These are phyloP conservation scores for Hygrophorus pudorinus DNA, from an alignment of 768 basidiomycete genomes.

Conservation along the genomic window DNA sequence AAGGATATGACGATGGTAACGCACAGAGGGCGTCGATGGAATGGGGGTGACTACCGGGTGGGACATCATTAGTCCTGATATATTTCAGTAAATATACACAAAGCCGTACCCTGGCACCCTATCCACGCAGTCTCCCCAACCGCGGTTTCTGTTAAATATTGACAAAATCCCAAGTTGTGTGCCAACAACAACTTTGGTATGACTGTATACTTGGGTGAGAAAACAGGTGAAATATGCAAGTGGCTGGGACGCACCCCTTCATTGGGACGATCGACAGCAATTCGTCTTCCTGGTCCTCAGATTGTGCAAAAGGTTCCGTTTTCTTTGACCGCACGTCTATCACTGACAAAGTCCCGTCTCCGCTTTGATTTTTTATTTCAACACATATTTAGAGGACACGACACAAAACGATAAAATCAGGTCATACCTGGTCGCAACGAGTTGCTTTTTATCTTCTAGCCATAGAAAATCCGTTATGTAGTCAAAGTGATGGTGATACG, in stretches of 20 bases:
- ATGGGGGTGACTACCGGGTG: slow-evolving; percentile 62
- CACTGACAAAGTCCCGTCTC: slow-evolving; percentile 88
- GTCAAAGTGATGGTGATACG: slow-evolving; percentile 84
- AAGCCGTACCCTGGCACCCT: slow-evolving; percentile 67
- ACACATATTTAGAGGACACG: not conserved
- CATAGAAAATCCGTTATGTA: slow-evolving; percentile 91
- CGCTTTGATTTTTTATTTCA: slow-evolving; percentile 34
- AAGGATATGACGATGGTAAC: slow-evolving; percentile 51
- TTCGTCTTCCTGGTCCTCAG: slow-evolving; percentile 95
- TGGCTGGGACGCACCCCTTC: slow-evolving; percentile 46
- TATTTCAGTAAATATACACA: not conserved
- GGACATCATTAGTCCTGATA: slow-evolving; percentile 2
- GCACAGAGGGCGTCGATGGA: slow-evolving; percentile 83
- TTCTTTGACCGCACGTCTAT: slow-evolving; percentile 85
- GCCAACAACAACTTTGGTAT: slow-evolving; percentile 78
- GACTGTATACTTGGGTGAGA: slow-evolving; percentile 27
- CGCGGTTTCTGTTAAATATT: slow-evolving; percentile 78
- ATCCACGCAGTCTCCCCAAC: slow-evolving; percentile 91
- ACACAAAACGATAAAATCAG: too few relatives aligned
- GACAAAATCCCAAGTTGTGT: slow-evolving; percentile 85
- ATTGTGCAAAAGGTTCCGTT: slow-evolving; percentile 66
- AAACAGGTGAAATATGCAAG: slow-evolving; percentile 8
- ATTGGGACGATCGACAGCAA: slow-evolving; percentile 78
- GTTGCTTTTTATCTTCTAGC: slow-evolving; percentile 73
- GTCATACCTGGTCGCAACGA: slow-evolving; percentile 77